Evolutionary conservation across 2,329 filamentous ascomycete species (phyloP).

Genomic region (Sporothrix protearum): DNA sequence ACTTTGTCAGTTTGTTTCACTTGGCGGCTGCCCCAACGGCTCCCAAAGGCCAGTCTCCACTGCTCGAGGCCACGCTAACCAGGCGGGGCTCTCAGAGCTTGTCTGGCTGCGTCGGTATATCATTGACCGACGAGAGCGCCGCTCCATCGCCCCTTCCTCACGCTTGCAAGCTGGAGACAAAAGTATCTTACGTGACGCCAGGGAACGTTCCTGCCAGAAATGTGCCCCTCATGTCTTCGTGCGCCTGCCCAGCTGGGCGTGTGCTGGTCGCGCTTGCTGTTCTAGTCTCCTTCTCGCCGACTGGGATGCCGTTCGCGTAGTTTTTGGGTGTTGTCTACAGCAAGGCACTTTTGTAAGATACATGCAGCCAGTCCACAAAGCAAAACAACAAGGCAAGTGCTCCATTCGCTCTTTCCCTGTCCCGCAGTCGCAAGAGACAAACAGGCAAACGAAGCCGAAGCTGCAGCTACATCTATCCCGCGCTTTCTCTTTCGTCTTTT

Average conservation of each 20-base stretch:
- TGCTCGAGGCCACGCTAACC: background rate
- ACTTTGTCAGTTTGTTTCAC: background rate
- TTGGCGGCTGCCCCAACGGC: background rate
- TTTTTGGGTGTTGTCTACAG: background rate
- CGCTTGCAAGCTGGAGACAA: background rate
- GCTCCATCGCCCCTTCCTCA: background rate
- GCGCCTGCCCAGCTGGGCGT: background rate
- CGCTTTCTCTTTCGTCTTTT: slow-evolving; percentile 10
- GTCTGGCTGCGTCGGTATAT: slow-evolving; percentile 15
- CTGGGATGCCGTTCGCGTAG: background rate
- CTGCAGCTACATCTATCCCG: slow-evolving; percentile 20
- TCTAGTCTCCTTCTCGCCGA: background rate
- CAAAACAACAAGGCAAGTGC: slow-evolving; percentile 2
- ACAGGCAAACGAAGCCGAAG: background rate
- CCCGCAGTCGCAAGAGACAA: background rate
- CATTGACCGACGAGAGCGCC: slow-evolving; percentile 6
- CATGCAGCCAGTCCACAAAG: background rate
- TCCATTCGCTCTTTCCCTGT: background rate
- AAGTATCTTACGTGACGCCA: background rate
- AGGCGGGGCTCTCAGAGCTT: slow-evolving; percentile 3
- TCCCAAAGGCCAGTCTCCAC: background rate
- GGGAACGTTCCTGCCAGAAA: background rate
- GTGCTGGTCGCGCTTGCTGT: background rate
- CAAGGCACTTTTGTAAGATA: background rate
- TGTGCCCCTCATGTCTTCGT: background rate